Evolutionary conservation across 2,329 filamentous ascomycete species (phyloP), one percentile per base, ranked within the genome.

Genomic region (Fusarium solani-melongenae): DNA sequence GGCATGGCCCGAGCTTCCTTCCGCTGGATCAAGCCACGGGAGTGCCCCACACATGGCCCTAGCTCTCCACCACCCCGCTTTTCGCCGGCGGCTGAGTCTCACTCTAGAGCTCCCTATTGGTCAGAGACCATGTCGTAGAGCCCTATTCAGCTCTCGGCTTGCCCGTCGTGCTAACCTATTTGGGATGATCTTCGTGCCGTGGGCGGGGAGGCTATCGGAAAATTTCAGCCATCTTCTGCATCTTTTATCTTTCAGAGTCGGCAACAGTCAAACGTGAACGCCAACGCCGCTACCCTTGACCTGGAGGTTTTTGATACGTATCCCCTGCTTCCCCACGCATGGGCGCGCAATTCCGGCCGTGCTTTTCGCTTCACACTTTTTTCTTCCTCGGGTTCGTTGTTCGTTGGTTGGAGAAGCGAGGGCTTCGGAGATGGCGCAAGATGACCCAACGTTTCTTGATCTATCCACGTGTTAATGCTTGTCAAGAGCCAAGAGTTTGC

Each of bases 61-160:
- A 24, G 57, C 31, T 65, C 36, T 27, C 33, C 33, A 12, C n/a
- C 51, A 24, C n/a, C 51, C 29, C 20, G 51, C 51, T 41, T 49
- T 39, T 70, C 44, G 41, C 66, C 70, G 39, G 64, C 71, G 71
- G 71, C 71, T 63, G 64, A 64, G 68, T 49, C 22, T 20, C 29
- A 15, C 31, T 33, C 22, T 17, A 31, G 8, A 17, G 20, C 36
- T 36, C 31, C 12, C 69, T 44, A 76, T 77, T 77, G 75, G 75
- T 5, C 12, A 11, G 14, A 51, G 15, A 11, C 24, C 46, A n/a
- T 51, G 46, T 51, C 24, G 24, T n/a, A 29, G 24, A 51, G 46
- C 49, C 22, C 60, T 14, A 61, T 70, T 79, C 77, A 79, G 77
- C 77, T 79, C 55, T 79, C 77, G 77, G 77, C 67, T 49, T 73